Percentiles rank a stretch among this genome's conserved stretches.
Evolutionary conservation across 176 grass and related monocot genomes (phyloP).

Genomic region (Musa acuminata): DNA sequence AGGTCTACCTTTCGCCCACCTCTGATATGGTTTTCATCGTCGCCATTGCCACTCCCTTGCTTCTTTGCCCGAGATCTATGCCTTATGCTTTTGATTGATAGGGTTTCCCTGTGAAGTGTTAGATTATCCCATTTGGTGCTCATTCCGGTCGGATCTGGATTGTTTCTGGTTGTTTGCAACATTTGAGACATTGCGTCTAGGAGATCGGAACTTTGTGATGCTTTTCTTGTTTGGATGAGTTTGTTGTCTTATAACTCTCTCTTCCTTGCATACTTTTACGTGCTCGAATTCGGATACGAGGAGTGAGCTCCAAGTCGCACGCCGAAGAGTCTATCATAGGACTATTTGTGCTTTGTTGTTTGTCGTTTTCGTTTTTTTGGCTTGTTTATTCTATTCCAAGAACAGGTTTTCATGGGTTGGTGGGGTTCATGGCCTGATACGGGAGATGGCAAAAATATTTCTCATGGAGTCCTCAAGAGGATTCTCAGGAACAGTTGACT

Average conservation of each 20-base stretch:
- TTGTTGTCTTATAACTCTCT: neutral
- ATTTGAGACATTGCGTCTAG: neutral
- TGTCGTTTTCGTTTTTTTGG: neutral
- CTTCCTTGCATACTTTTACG: neutral
- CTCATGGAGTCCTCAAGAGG: too few species aligned
- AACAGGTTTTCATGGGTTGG: neutral
- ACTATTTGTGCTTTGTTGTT: neutral
- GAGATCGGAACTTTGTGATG: too few species aligned
- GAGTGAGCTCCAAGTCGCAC: neutral
- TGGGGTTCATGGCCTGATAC: neutral
- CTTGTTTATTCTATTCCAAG: neutral
- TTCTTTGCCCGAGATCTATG: neutral
- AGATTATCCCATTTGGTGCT: neutral
- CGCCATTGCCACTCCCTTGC: slow-evolving; percentile 27
- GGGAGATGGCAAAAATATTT: neutral
- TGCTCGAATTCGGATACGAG: neutral
- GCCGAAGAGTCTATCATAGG: neutral
- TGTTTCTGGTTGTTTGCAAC: neutral
- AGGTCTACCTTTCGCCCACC: slow-evolving; percentile 29
- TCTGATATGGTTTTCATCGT: neutral
- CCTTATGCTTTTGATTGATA: neutral
- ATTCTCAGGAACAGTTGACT: too few species aligned
- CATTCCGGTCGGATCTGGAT: slow-evolving; percentile 5
- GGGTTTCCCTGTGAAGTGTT: neutral
- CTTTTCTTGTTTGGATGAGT: neutral